Evolutionary conservation across 441 rosid species (phyloP).

Genomic region (Croton setiger): DNA sequence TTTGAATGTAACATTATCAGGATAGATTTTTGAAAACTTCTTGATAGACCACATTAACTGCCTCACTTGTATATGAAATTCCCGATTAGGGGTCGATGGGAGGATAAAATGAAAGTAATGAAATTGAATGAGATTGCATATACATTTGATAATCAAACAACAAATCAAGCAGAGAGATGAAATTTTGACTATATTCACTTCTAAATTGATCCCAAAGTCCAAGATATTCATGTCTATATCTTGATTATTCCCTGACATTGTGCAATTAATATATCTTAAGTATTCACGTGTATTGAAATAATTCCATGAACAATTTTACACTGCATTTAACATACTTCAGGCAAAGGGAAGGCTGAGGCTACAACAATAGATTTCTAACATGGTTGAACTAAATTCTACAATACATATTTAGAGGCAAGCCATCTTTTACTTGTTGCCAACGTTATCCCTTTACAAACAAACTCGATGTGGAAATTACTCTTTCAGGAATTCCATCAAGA

Average conservation of each 20-base stretch:
- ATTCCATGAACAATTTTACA: background rate
- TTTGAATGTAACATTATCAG: too few relatives aligned
- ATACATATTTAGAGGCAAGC: background rate
- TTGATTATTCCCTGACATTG: background rate
- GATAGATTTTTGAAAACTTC: too few relatives aligned
- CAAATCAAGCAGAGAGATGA: background rate
- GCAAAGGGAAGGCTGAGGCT: background rate
- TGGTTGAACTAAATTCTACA: background rate
- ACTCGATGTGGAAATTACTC: too few relatives aligned
- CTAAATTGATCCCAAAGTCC: background rate
- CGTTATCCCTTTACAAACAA: too few relatives aligned
- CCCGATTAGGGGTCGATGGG: constrained; percentile 1
- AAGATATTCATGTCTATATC: background rate
- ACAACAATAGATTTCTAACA: background rate
- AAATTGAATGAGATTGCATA: constrained; percentile 5
- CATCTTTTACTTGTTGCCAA: too few relatives aligned
- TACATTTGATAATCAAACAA: background rate
- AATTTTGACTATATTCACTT: background rate
- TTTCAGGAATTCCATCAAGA: too few relatives aligned
- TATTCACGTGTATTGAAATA: background rate
- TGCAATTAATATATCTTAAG: background rate
- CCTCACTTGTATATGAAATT: constrained; percentile 9
- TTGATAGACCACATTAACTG: too few relatives aligned
- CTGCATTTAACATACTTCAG: background rate
- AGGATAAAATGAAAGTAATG: constrained; percentile 3